These are phyloP conservation scores for Saccharomycopsis sp. DNA, from an alignment of 805 yeast species.

Conservation along the genomic window DNA sequence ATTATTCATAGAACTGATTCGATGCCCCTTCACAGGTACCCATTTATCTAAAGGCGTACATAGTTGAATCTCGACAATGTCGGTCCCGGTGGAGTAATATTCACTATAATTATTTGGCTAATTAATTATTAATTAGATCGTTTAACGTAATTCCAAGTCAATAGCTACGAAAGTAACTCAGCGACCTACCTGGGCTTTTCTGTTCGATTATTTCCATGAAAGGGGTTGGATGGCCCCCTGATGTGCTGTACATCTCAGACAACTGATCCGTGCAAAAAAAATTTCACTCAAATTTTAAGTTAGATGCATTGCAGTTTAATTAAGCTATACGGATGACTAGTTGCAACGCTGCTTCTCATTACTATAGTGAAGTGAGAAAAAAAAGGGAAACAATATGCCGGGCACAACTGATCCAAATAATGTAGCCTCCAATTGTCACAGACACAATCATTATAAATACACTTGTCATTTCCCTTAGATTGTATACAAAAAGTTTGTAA, in stretches of 20 bases:
- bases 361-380: neutral
- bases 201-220: neutral
- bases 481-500: neutral
- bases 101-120: neutral
- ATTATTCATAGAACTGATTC: neutral
- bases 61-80: no score
- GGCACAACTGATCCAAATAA: neutral
- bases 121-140: neutral
- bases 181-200: neutral
- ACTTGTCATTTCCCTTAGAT: neutral
- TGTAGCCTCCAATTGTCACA: neutral
- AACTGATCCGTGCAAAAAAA: neutral
- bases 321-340: neutral
- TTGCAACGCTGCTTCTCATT: no score
- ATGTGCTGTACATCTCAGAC: neutral
- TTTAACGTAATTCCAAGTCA: neutral
- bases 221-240: neutral
- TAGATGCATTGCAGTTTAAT: neutral
- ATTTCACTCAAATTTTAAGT: neutral
- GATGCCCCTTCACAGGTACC: neutral
- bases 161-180: neutral
- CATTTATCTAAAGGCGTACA: no score
- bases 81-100: neutral
- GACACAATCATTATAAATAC: neutral
- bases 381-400: neutral